phyloP scores from a whole-genome alignment of 805 yeast species.

The Ogataea haglerorum region DNA sequence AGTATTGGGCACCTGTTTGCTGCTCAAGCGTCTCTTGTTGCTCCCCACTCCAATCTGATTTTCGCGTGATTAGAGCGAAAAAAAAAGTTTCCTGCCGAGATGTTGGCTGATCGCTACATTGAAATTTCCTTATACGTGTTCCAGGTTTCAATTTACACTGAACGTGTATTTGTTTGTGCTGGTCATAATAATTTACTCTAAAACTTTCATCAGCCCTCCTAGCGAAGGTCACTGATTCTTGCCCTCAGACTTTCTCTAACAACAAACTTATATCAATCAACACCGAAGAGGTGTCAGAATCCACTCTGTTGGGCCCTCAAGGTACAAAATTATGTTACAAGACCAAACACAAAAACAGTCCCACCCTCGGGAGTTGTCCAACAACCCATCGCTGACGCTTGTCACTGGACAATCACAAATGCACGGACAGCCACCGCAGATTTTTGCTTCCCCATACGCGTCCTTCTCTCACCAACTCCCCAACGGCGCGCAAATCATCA shows the following conservation, averaged over 20 bases:
- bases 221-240: background rate
- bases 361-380: conserved; percentile 6
- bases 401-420: background rate
- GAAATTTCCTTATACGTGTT: background rate
- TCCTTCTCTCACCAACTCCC: conserved; percentile 15
- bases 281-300: background rate
- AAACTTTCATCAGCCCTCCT: background rate
- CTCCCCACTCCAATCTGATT: background rate
- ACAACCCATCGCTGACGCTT: conserved; percentile 6
- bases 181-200: background rate
- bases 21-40: background rate
- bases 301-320: background rate
- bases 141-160: background rate
- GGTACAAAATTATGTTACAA: conserved; percentile 3
- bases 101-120: background rate
- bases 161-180: background rate
- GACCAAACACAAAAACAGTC: conserved; percentile 6
- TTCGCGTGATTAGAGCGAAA: background rate
- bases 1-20: background rate
- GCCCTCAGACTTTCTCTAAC: background rate
- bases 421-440: background rate
- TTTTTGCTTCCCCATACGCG: conserved; percentile 3
- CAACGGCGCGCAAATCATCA: conserved; percentile 16
- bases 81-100: background rate
- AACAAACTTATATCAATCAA: background rate